A percentile compares a stretch with the other conserved stretches of the same genome.
Evolutionary conservation across 345 rosid genomes (phyloP).

Genomic region (Rubroshorea leprosula): DNA sequence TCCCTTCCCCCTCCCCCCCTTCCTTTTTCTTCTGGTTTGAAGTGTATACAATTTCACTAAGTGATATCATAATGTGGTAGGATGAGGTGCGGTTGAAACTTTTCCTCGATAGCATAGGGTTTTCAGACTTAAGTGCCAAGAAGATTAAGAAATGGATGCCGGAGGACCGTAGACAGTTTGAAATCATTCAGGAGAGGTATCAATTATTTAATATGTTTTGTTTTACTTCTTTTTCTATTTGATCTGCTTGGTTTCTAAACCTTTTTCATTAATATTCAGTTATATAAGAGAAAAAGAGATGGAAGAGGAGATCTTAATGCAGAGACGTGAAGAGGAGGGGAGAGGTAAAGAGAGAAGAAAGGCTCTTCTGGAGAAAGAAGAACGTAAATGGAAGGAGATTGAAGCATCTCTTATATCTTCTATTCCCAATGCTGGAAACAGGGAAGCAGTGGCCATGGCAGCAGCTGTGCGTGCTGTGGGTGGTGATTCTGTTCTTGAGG

Average conservation of each 20-base stretch:
- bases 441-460: conserved; percentile 99
- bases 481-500: conserved; percentile 98
- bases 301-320: conserved; percentile 98
- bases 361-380: conserved; percentile 96
- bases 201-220: conserved; percentile 8
- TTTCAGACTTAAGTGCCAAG: conserved; percentile 92
- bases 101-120: conserved; percentile 98
- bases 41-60: no score
- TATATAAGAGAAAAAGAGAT: conserved; percentile 98
- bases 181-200: conserved; percentile 98
- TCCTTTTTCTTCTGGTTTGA: no score
- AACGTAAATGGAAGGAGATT: conserved; percentile 99
- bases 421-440: conserved; percentile 94
- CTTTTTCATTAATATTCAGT: conserved; percentile 33
- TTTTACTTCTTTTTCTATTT: conserved; percentile 2
- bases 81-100: conserved; percentile 98
- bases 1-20: no score
- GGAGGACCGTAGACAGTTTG: conserved; percentile 95
- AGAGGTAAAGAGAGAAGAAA: conserved; percentile 98
- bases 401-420: conserved; percentile 99
- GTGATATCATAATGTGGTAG: conserved; percentile 31
- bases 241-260: conserved; percentile 2
- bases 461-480: conserved; percentile 99
- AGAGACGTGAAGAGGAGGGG: conserved; percentile 99
- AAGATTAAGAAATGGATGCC: conserved; percentile 99